These are phyloP conservation scores for Bimuria novae-zelandiae DNA, from an alignment of 2,329 filamentous ascomycete genomes.

Conservation along the genomic window DNA sequence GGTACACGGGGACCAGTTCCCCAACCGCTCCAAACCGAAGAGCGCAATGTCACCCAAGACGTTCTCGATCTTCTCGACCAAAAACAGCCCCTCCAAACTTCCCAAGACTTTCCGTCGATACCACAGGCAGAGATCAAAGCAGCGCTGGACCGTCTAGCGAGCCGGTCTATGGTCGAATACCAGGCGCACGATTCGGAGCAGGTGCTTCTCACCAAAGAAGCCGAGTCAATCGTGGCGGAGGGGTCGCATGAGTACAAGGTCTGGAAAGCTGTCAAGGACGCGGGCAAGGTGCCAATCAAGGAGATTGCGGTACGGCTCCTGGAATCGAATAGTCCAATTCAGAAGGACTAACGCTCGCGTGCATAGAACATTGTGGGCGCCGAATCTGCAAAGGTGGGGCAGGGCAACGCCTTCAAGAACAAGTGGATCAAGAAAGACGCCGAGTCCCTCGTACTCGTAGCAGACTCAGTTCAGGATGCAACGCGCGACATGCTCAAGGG, in stretches of 20 bases:
- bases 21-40: slow-evolving; percentile 46
- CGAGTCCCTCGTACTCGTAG: slow-evolving; percentile 59
- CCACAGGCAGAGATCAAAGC: slow-evolving; percentile 69
- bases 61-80: slow-evolving; percentile 71
- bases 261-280: slow-evolving; percentile 53
- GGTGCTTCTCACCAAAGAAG: slow-evolving; percentile 75
- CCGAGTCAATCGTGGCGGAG: slow-evolving; percentile 69
- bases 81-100: slow-evolving; percentile 58
- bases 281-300: slow-evolving; percentile 52
- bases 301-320: slow-evolving; percentile 48
- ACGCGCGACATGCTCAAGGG: slow-evolving; percentile 75
- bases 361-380: slow-evolving; percentile 68
- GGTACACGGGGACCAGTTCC: slow-evolving; percentile 55
- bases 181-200: slow-evolving; percentile 82
- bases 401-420: slow-evolving; percentile 87
- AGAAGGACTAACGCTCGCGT: slow-evolving; percentile 26
- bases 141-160: slow-evolving; percentile 82
- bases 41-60: slow-evolving; percentile 69
- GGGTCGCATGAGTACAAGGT: slow-evolving; percentile 58
- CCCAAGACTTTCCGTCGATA: slow-evolving; percentile 53
- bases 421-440: slow-evolving; percentile 69
- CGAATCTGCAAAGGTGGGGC: slow-evolving; percentile 81
- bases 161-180: slow-evolving; percentile 85
- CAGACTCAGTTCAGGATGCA: slow-evolving; percentile 77
- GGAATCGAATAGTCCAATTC: no score